Evolutionary conservation across 192 early-diverging fungal genomes (phyloP).

Genomic region (Coemansia aciculifera): DNA sequence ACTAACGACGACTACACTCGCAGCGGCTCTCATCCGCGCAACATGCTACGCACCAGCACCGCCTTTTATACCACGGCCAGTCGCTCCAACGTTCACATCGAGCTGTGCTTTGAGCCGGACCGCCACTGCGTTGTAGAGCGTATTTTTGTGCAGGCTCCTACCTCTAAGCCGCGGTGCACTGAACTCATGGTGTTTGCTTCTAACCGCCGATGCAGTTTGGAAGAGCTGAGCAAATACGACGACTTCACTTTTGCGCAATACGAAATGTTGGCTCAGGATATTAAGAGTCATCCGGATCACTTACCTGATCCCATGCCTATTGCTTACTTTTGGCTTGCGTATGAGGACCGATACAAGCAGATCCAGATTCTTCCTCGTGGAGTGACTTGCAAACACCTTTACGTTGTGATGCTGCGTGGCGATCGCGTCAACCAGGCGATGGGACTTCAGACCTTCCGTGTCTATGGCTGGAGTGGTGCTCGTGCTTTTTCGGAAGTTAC

Average conservation of each 20-base stretch:
- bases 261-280: conserved; percentile 23
- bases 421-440: conserved; percentile 9
- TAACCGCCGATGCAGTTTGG: conserved; percentile 28
- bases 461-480: conserved; percentile 44
- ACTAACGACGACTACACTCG: conserved; percentile 41
- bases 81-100: conserved; percentile 38
- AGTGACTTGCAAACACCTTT: conserved; percentile 45
- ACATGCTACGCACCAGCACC: conserved; percentile 27
- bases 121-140: conserved; percentile 38
- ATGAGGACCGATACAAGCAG: conserved; percentile 47
- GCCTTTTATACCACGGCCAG: conserved; percentile 23
- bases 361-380: conserved; percentile 42
- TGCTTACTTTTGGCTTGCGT: conserved; percentile 52
- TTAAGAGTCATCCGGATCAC: not conserved
- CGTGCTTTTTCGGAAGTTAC: conserved; percentile 37
- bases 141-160: conserved; percentile 33
- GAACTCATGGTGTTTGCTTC: conserved; percentile 56
- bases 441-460: conserved; percentile 30
- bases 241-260: conserved; percentile 50
- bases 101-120: conserved; percentile 20
- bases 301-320: conserved; percentile 40
- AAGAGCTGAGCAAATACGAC: conserved; percentile 41
- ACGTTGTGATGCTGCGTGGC: conserved; percentile 45
- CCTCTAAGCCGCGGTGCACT: conserved; percentile 32
- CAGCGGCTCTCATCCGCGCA: conserved; percentile 17